Conservation (phyloP, 768 basidiomycete species). For the Russula vinacea region DNA sequence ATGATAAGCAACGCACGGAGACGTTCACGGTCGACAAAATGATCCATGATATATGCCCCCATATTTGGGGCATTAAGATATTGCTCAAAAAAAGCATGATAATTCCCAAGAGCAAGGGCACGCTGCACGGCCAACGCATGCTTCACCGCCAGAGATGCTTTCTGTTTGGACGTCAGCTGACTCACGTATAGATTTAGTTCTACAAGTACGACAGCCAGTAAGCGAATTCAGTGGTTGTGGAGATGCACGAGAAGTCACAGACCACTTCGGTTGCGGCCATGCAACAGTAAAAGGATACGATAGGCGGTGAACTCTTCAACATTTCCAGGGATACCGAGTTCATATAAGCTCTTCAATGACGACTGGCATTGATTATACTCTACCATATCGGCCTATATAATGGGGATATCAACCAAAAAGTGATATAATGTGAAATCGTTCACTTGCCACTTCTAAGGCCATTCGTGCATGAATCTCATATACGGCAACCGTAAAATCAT, state of each 20-base stretch:
- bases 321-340: conserved; percentile 87
- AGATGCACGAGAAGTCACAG: conserved; percentile 33
- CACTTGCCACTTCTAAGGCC: conserved; percentile 79
- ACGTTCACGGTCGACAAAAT: conserved; percentile 91
- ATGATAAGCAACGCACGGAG: conserved; percentile 83
- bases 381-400: conserved; percentile 83
- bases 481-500: conserved; percentile 94
- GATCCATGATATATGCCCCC: conserved; percentile 99
- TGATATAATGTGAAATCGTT: neutral
- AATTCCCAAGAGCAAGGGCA: conserved; percentile 89
- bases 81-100: conserved; percentile 84
- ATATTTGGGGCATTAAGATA: conserved; percentile 88
- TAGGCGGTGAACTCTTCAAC: conserved; percentile 97
- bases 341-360: conserved; percentile 84
- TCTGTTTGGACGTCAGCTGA: conserved; percentile 93
- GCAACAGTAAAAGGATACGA: conserved; percentile 91
- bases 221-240: conserved; percentile 6
- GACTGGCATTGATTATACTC: conserved; percentile 99
- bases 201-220: conserved; percentile 37
- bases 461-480: conserved; percentile 99
- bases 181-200: conserved; percentile 96
- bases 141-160: conserved; percentile 69
- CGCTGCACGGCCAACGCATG: conserved; percentile 91
- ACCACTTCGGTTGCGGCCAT: conserved; percentile 94
- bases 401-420: conserved; percentile 7